These are phyloP conservation scores for Achaetomiella virescens DNA, from an alignment of 495 filamentous ascomycete species.

Conservation along the genomic window DNA sequence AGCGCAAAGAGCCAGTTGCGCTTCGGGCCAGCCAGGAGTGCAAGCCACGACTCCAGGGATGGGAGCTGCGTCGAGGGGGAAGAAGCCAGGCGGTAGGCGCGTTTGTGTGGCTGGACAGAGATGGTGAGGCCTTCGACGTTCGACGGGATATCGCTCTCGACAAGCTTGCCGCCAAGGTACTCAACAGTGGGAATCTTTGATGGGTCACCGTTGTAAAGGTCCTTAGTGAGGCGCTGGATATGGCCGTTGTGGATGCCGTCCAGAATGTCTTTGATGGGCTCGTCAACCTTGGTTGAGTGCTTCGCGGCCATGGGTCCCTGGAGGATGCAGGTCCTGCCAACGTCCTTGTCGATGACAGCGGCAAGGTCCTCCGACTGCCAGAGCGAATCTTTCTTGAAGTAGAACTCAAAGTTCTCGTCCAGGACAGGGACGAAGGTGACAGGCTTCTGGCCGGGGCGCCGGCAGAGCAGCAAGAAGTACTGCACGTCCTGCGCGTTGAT, in stretches of 20 bases:
- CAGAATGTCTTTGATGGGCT: constrained; percentile 89
- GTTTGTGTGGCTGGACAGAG: constrained; percentile 65
- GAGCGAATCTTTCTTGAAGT: constrained; percentile 99
- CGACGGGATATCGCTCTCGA: constrained; percentile 55
- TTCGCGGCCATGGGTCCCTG: constrained; percentile 92
- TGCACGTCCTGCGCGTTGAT: constrained; percentile 97
- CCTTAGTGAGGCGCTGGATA: constrained; percentile 68
- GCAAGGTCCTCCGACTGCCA: constrained; percentile 98
- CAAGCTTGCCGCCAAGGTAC: constrained; percentile 85
- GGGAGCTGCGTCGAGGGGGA: constrained; percentile 64
- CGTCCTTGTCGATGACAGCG: constrained; percentile 92
- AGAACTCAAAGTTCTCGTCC: constrained; percentile 95
- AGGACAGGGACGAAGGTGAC: constrained; percentile 89
- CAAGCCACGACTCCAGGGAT: constrained; percentile 73
- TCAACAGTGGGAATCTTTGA: constrained; percentile 75
- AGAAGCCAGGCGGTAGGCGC: constrained; percentile 71
- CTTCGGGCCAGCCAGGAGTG: constrained; percentile 75
- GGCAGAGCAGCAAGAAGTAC: constrained; percentile 90
- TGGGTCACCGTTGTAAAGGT: constrained; percentile 71
- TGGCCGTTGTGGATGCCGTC: constrained; percentile 83
- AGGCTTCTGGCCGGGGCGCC: constrained; percentile 89
- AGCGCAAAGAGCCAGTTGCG: constrained; percentile 94
- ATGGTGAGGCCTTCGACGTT: constrained; percentile 75
- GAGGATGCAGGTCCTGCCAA: constrained; percentile 88
- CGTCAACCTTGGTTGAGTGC: constrained; percentile 81